Conservation (phyloP, 2,329 filamentous ascomycete genomes). For the Fusarium setosum region DNA sequence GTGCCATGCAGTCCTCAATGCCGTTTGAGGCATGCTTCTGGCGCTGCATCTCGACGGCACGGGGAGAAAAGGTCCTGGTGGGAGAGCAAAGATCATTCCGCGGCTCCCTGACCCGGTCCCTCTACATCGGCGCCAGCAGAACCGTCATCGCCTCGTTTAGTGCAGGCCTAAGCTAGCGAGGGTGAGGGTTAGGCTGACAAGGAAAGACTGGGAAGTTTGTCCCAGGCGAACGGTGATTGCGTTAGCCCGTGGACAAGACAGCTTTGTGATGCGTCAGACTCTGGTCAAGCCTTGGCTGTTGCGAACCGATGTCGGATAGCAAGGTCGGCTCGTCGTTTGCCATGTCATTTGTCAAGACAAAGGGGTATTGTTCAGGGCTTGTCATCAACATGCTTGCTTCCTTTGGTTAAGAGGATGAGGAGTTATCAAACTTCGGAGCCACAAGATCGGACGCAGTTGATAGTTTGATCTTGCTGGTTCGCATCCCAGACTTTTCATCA, state of each 20-base stretch:
- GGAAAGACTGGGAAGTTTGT: slow-evolving; percentile 23
- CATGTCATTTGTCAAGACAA: background rate
- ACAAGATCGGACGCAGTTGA: slow-evolving; percentile 1
- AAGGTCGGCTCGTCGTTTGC: background rate
- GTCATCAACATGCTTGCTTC: background rate
- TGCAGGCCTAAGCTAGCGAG: slow-evolving; percentile 19
- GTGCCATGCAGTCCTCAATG: slow-evolving; percentile 14
- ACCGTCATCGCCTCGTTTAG: slow-evolving; percentile 24
- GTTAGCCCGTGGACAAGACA: slow-evolving; percentile 1
- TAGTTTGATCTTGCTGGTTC: background rate
- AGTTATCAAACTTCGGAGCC: slow-evolving; percentile 10
- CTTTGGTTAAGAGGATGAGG: slow-evolving; percentile 3
- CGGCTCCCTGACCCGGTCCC: slow-evolving; percentile 17
- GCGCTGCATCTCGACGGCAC: slow-evolving; percentile 9
- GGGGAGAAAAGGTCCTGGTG: slow-evolving; percentile 6
- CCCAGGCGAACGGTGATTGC: slow-evolving; percentile 12
- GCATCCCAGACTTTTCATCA: background rate
- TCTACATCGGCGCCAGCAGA: slow-evolving; percentile 7
- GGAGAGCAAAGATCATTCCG: slow-evolving; percentile 32
- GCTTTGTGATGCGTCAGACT: background rate
- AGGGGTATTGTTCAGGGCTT: background rate
- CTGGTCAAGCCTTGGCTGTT: background rate
- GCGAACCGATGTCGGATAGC: slow-evolving; percentile 6
- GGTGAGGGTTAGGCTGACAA: slow-evolving; percentile 17
- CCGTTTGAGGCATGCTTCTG: slow-evolving; percentile 27